Evolutionary conservation across 164 flowering plant species (phyloP), one percentile per base, ranked within the genome.

Genomic region (Nymphaea colorata): DNA sequence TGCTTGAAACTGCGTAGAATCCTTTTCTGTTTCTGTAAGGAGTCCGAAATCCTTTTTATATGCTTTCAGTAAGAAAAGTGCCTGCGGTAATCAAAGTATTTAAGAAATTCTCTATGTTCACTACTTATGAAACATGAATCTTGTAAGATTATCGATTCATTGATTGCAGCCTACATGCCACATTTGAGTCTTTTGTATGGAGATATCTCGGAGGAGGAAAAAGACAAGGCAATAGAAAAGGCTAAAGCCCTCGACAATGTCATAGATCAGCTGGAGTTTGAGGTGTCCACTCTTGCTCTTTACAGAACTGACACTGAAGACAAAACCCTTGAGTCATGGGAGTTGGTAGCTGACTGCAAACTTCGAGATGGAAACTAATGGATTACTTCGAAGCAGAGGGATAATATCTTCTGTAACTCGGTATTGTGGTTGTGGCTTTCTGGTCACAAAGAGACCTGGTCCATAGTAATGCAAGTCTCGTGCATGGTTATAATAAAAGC

Each of bases 121-220:
- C 36, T 25, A 25, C 36, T 25, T 25, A 25, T 25, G 36, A 25
- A 25, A 25, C 36, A 25, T 25, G 36, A 25, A 25, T 25, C 36
- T 25, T 25, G 0, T 25, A 25, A 25, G 36, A 25, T 25, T 25
- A 25, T 25, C 36, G 36, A 1, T 25, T 0, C 68, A 7, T 42
- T 2, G 41, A 41, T 72, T 78, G 78, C 84, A 93, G 98, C 93
- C 68, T 93, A 94, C 69, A 88, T 90, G 99, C 99, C 98, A 10
- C 99, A 94, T 77, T 65, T 91, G 75, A 94, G 98, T 85, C 81
- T 94, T 62, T 86, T 94, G 3, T 94, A 94, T 57, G 87, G 76
- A 2, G 98, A 94, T 75, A 68, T 90, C 43, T 68, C 91, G 2
- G 92, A 88, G 8, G 98, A 90, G 15, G 95, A 87, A 73, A 91